phyloP scores from a whole-genome alignment of 768 basidiomycete species.

The Krasilnikovozyma curviuscula region DNA sequence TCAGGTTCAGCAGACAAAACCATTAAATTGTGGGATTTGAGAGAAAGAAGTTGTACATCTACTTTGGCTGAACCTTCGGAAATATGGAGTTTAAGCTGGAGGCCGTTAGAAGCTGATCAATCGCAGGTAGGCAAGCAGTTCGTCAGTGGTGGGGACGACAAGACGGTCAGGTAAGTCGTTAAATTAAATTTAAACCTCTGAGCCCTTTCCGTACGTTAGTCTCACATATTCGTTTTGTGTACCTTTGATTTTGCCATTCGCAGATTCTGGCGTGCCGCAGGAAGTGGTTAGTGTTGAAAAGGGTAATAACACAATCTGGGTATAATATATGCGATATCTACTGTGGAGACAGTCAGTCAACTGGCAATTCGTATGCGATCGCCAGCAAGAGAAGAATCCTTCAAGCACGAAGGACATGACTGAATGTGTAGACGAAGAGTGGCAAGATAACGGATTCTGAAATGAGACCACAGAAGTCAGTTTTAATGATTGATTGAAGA shows the following conservation, averaged over 20 bases:
- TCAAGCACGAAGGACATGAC: no score
- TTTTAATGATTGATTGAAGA: no score
- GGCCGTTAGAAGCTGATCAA: slow-evolving; percentile 5
- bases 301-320: no score
- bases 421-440: no score
- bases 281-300: no score
- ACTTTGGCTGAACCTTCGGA: slow-evolving; percentile 1
- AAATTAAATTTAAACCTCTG: background rate
- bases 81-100: slow-evolving; percentile 9
- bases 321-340: no score
- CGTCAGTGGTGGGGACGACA: slow-evolving; percentile 11
- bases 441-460: no score
- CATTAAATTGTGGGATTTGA: slow-evolving; percentile 69
- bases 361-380: no score
- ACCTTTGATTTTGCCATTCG: background rate
- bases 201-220: background rate
- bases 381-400: no score
- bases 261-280: background rate
- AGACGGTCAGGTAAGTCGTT: slow-evolving; percentile 6
- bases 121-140: slow-evolving; percentile 9
- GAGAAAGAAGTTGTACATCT: slow-evolving; percentile 7
- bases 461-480: no score
- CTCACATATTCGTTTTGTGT: background rate
- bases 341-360: no score
- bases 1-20: slow-evolving; percentile 63